Evolutionary conservation across 2,329 filamentous ascomycete species (phyloP).

Genomic region (Diplodia scrobiculata): DNA sequence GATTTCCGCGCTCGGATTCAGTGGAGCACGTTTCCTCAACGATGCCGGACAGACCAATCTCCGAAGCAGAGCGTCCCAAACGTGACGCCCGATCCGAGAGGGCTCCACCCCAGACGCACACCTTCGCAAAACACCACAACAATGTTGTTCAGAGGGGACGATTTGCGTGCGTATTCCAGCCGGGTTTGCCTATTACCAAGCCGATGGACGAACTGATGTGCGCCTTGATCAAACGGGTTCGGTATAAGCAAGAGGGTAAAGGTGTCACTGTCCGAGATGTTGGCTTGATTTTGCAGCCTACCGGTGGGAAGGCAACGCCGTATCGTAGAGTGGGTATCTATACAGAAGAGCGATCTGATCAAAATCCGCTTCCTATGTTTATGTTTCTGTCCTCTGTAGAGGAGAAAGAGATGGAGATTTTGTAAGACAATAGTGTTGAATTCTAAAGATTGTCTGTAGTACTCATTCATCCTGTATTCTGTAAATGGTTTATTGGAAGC

Average conservation of each 20-base stretch:
- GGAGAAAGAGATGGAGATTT: neutral
- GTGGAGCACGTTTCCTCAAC: conserved; percentile 8
- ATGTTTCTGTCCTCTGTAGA: neutral
- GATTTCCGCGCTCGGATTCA: neutral
- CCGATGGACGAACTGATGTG: neutral
- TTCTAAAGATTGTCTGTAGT: too few species aligned
- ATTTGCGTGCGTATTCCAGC: neutral
- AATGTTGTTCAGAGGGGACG: neutral
- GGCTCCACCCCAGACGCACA: neutral
- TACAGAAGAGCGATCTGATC: neutral
- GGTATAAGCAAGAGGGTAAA: neutral
- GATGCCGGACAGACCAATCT: neutral
- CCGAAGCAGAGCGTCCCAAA: neutral
- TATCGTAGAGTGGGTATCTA: neutral
- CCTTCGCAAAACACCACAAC: neutral
- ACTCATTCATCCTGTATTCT: too few species aligned
- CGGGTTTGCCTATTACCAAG: neutral
- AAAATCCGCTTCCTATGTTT: neutral
- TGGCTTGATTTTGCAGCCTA: neutral
- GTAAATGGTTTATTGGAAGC: too few species aligned
- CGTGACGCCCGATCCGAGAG: neutral
- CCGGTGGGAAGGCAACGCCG: neutral
- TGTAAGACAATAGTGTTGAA: too few species aligned
- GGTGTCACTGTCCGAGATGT: neutral
- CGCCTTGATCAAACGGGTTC: neutral